Base-by-base conservation (phyloP, 331 rosid genomes). In the Rhamnella rubrinervis region DNA sequence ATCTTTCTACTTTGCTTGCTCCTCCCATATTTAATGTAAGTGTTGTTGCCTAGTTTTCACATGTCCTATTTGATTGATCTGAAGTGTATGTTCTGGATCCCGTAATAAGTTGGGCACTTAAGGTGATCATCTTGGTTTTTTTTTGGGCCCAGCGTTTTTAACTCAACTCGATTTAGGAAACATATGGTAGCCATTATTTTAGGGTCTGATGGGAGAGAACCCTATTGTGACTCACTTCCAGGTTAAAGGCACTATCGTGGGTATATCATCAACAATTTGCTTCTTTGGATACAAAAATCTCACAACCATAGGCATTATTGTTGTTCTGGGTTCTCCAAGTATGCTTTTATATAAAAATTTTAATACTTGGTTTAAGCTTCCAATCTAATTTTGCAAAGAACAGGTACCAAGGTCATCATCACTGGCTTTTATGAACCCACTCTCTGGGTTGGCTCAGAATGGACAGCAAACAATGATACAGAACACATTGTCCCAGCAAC, bases 391-490 rank as follows among this genome's bases (percentile, higher is more conserved):
- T 60, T 61, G 21, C 37, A 55, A 59, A 69, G 55, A 73, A 59
- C 83, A 91, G 95, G 92, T 87, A 74, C 83, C 92, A 39, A 89
- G 96, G 82, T 66, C 93, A n/a, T 68, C 97, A 8, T 78, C 91
- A 67, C 87, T 89, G 66, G 95, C 95, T 65, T 91, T 86, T 81
- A 80, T 91, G 96, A 95, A 70, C 80, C 65, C 87, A 75, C 79
- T 87, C 73, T 76, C 96, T 59, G 96, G 87, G 70, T 74, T 95
- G 81, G 66, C 93, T 67, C 96, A 91, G 87, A 91, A 89, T 75
- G 99, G 97, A 82, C 97, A 91, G 83, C 82, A 81, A 65, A 84
- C 71, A 12, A 78, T 91, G 85, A 64, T 93, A 52, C 88, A 78
- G 76, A 91, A 82, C 79, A 75, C 97, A 44, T 74, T 95, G 70